phyloP scores from a whole-genome alignment of 2,329 filamentous ascomycete genomes.

The Zymoseptoria ardabiliae region DNA sequence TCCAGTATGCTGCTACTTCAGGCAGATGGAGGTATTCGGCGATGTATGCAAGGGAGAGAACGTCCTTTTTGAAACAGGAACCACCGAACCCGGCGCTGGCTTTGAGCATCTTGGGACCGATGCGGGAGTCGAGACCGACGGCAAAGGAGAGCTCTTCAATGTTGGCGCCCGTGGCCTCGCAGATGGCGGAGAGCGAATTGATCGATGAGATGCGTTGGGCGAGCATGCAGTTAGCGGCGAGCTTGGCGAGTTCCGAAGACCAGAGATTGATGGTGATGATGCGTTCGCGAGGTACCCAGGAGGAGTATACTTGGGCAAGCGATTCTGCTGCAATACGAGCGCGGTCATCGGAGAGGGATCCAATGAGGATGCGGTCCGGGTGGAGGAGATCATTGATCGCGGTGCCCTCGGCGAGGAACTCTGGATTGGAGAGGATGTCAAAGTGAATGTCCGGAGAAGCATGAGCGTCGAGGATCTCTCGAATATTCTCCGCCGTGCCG shows the following conservation, averaged over 20 bases:
- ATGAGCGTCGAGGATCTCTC: conserved; percentile 51
- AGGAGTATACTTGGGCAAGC: conserved; percentile 59
- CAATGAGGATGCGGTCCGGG: conserved; percentile 70
- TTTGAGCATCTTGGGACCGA: conserved; percentile 66
- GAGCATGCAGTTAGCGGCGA: conserved; percentile 72
- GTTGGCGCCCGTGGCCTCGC: conserved; percentile 67
- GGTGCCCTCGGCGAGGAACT: conserved; percentile 72
- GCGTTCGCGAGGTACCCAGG: conserved; percentile 60
- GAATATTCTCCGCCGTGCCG: conserved; percentile 62
- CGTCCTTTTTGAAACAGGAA: conserved; percentile 76
- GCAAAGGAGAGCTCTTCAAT: conserved; percentile 64
- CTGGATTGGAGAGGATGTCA: conserved; percentile 72
- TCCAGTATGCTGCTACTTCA: conserved; percentile 71
- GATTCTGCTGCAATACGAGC: conserved; percentile 57
- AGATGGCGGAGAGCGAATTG: conserved; percentile 73
- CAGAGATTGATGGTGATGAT: conserved; percentile 68
- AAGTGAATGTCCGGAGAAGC: conserved; percentile 59
- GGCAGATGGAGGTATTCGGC: conserved; percentile 61
- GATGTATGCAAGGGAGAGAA: conserved; percentile 65
- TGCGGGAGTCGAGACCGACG: conserved; percentile 60
- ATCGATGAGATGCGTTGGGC: conserved; percentile 75
- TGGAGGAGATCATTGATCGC: conserved; percentile 63
- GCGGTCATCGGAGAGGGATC: conserved; percentile 53
- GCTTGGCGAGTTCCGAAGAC: conserved; percentile 72
- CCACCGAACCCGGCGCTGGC: conserved; percentile 72